Base-by-base conservation (phyloP, 768 basidiomycete species). In the Suillus lakei region DNA sequence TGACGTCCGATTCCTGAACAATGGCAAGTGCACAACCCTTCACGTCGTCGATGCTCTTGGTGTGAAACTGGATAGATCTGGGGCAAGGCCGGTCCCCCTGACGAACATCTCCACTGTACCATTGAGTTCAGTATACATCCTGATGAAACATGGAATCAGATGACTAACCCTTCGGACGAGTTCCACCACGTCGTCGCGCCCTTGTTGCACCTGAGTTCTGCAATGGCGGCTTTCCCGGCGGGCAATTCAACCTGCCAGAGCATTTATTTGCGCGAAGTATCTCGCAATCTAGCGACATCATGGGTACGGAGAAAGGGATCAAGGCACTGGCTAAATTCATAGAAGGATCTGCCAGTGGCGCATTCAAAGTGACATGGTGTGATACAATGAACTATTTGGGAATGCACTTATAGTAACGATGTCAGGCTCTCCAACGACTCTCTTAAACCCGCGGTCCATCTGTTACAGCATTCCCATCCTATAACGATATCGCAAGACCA, bases 1-100 rank as follows among this genome's bases (percentile, higher is more conserved):
- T 64, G 23, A 74, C 70, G 65, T 85, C 76, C 26, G 76, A 75
- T 38, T 80, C 77, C 72, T 84, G 82, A n/a, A 80, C 77, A 56
- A 85, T 83, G 21, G 79, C 79, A 23, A 85, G 72, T 8, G 77
- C 81, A 64, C 80, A 79, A 16, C 80, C 80, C 26, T 69, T 72
- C 18, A 77, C 64, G 63, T 81, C 80, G 44, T 70, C 58, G 13
- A 73, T 53, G 16, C 73, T 72, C 12, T 61, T 74, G 10, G 80
- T 76, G 62, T 79, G 78, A 67, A 68, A 76, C 65, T 72, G 61
- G 1, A 65, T 43, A 26, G 62, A 44, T 16, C 64, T 69, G 2
- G 72, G 70, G 61, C 77, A 78, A 9, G 71, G 67, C 26, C 63
- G 67, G 65, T 77, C 66, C 54, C 44, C 60, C 60, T 67, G 66